A percentile compares a stretch with the other conserved stretches of the same genome.
Evolutionary conservation across 2,329 filamentous ascomycete species (phyloP).

Genomic region (Paradendryphiella salina): DNA sequence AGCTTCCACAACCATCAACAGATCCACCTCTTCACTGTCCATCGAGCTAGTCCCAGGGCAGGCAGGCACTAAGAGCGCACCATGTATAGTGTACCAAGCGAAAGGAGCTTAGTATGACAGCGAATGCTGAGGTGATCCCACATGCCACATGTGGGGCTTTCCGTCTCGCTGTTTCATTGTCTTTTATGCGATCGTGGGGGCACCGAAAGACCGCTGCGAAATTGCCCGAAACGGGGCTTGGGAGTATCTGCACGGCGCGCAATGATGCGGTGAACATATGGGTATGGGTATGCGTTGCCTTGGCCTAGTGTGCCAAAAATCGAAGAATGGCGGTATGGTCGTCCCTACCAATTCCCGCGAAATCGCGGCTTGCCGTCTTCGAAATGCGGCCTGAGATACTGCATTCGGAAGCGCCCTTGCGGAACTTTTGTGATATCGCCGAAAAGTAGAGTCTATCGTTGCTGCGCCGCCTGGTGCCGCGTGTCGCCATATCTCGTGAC

Average conservation of each 20-base stretch:
- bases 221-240: constrained; percentile 6
- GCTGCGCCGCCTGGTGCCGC: constrained; percentile 9
- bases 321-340: constrained; percentile 6
- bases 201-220: constrained; percentile 1
- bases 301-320: constrained; percentile 2
- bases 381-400: constrained; percentile 3
- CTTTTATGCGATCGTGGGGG: constrained; percentile 12
- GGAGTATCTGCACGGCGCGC: constrained; percentile 5
- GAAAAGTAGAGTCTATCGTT: constrained; percentile 4
- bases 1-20: constrained; percentile 7
- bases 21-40: constrained; percentile 12
- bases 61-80: neutral
- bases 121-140: constrained; percentile 8
- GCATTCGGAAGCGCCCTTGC: constrained; percentile 4
- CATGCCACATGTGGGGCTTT: constrained; percentile 5
- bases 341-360: constrained; percentile 11
- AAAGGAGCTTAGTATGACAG: neutral
- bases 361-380: constrained; percentile 11
- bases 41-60: constrained; percentile 1
- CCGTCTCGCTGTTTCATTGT: constrained; percentile 13
- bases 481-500: constrained; percentile 4
- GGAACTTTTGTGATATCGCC: constrained; percentile 5
- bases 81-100: constrained; percentile 7
- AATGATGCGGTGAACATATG: constrained; percentile 6
- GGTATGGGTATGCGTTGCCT: constrained; percentile 2